These are phyloP conservation scores for Hypoxylon subgilvum DNA, from an alignment of 495 filamentous ascomycete species.

Conservation along the genomic window DNA sequence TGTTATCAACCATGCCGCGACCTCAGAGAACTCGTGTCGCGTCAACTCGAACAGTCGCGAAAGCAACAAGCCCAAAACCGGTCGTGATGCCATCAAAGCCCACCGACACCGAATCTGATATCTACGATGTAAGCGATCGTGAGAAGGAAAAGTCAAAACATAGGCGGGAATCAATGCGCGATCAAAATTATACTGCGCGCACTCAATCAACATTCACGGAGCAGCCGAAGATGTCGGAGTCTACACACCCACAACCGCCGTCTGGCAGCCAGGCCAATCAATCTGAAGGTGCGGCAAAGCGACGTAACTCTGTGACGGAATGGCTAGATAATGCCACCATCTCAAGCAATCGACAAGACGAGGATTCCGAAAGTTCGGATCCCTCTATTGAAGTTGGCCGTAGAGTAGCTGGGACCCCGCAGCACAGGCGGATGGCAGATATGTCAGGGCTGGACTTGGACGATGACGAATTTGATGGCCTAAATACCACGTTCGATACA, in stretches of 20 bases:
- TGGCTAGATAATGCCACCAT: constrained; percentile 50
- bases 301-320: constrained; percentile 49
- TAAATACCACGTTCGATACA: constrained; percentile 52
- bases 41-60: constrained; percentile 39
- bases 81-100: constrained; percentile 14
- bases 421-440: constrained; percentile 43
- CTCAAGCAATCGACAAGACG: constrained; percentile 19
- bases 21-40: constrained; percentile 49
- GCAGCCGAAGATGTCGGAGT: constrained; percentile 42
- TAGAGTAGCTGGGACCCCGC: constrained; percentile 37
- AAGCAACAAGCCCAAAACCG: constrained; percentile 30
- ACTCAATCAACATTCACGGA: constrained; percentile 29
- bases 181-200: constrained; percentile 7
- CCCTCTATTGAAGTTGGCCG: constrained; percentile 41
- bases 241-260: too few relatives aligned
- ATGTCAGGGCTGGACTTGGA: constrained; percentile 55
- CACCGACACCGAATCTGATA: constrained; percentile 42
- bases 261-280: too few relatives aligned
- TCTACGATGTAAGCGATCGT: constrained; percentile 54
- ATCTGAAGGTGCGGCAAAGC: too few relatives aligned
- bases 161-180: constrained; percentile 33
- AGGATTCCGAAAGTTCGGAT: constrained; percentile 3
- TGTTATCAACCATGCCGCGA: constrained; percentile 46
- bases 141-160: constrained; percentile 46
- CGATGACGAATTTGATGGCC: constrained; percentile 51